A percentile compares a stretch with the other conserved stretches of the same genome.
Conservation (phyloP, 148 eudicot genomes). For the Rhododendron griersonianum region DNA sequence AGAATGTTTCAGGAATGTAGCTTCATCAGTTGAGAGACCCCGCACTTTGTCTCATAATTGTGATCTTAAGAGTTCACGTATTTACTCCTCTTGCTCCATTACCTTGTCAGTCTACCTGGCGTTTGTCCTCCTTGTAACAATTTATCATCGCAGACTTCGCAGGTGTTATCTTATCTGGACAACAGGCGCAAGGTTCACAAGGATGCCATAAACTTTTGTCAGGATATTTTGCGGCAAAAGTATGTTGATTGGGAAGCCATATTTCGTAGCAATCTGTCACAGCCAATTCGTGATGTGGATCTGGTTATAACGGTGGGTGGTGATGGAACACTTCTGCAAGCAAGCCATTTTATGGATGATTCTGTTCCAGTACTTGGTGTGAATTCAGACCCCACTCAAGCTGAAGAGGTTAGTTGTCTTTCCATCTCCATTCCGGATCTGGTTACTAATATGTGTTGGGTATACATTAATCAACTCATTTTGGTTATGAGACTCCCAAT, state of each 20-base stretch:
- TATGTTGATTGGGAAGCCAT: conserved; percentile 54
- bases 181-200: conserved; percentile 67
- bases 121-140: conserved; percentile 13
- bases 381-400: conserved; percentile 87
- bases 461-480: neutral
- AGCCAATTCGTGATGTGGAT: conserved; percentile 71
- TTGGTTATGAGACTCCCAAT: neutral
- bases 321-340: conserved; percentile 91
- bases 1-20: neutral
- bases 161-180: conserved; percentile 58
- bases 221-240: conserved; percentile 63
- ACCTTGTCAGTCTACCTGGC: neutral
- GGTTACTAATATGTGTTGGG: neutral
- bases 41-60: too few species aligned
- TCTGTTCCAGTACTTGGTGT: conserved; percentile 84
- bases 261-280: conserved; percentile 44
- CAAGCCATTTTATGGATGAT: conserved; percentile 83
- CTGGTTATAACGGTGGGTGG: conserved; percentile 86
- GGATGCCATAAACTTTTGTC: conserved; percentile 67
- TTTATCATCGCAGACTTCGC: conserved; percentile 18
- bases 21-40: neutral
- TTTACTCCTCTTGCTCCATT: neutral
- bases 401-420: conserved; percentile 57
- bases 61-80: neutral
- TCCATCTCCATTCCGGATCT: neutral